phyloP scores from a whole-genome alignment of 495 filamentous ascomycete species.

The Talaromyces stipitatus region DNA sequence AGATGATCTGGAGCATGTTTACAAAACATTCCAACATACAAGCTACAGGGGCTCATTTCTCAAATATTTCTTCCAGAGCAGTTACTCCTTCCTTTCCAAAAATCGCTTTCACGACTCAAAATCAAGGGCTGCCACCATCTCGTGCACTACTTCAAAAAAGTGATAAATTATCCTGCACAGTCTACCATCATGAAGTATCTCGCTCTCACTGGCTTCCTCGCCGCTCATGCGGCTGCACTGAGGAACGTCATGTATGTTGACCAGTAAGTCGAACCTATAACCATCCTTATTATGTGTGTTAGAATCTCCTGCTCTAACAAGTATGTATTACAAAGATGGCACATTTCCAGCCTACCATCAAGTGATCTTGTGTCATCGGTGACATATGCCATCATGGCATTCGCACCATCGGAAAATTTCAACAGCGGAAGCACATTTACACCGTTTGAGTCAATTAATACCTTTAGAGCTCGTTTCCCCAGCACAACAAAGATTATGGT shows the following conservation, averaged over 20 bases:
- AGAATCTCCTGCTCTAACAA: too few species aligned
- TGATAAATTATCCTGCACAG: background rate
- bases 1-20: background rate
- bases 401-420: slow-evolving; percentile 55
- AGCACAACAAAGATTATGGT: slow-evolving; percentile 56
- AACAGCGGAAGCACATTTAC: slow-evolving; percentile 35
- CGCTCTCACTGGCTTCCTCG: too few species aligned
- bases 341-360: background rate
- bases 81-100: background rate
- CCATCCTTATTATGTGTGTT: too few species aligned
- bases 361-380: slow-evolving; percentile 5
- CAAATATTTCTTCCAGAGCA: background rate
- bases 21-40: background rate
- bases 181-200: background rate
- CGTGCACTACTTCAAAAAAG: background rate
- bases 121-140: background rate
- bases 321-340: background rate
- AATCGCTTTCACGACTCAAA: background rate
- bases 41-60: background rate
- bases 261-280: too few species aligned
- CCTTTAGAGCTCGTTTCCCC: slow-evolving; percentile 49
- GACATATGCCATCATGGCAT: slow-evolving; percentile 58
- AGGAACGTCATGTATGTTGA: too few species aligned
- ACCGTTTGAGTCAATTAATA: slow-evolving; percentile 53
- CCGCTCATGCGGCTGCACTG: too few species aligned